Evolutionary conservation across 2,329 filamentous ascomycete genomes (phyloP).

Genomic region (Trichoderma sp.): DNA sequence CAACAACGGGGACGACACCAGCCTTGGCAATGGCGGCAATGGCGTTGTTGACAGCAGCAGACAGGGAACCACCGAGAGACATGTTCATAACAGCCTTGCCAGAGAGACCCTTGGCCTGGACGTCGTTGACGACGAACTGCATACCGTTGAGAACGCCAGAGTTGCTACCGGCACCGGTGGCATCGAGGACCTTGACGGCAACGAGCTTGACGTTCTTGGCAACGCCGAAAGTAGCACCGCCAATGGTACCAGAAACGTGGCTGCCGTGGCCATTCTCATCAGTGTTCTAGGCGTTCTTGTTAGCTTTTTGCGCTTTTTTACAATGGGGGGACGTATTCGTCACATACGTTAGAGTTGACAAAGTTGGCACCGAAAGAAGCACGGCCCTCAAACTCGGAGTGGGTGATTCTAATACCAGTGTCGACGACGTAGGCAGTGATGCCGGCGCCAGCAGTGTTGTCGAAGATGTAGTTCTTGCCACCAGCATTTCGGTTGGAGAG

Average conservation of each 20-base stretch:
- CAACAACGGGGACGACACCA: conserved; percentile 60
- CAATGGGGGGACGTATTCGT: neutral
- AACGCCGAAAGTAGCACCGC: conserved; percentile 61
- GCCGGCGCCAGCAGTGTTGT: conserved; percentile 54
- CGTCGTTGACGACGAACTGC: conserved; percentile 56
- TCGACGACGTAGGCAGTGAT: conserved; percentile 66
- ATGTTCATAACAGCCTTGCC: conserved; percentile 65
- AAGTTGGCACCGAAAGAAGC: conserved; percentile 57
- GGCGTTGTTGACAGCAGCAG: conserved; percentile 56
- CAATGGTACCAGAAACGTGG: conserved; percentile 65
- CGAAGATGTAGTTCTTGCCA: conserved; percentile 47
- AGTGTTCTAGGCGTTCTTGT: conserved; percentile 40
- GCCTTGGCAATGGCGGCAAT: conserved; percentile 51
- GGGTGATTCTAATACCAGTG: conserved; percentile 60
- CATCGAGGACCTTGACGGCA: conserved; percentile 64
- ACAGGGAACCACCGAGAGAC: conserved; percentile 57
- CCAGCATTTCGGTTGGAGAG: conserved; percentile 49
- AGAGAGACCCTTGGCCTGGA: conserved; percentile 40
- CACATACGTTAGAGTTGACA: conserved; percentile 48
- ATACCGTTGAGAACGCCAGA: conserved; percentile 58
- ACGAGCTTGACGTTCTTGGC: conserved; percentile 59
- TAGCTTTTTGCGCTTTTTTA: conserved; percentile 2
- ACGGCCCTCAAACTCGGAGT: conserved; percentile 59
- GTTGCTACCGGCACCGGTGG: conserved; percentile 40
- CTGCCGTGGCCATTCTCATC: conserved; percentile 65